Percentiles rank a stretch among this genome's conserved stretches.
Conservation (phyloP, 768 basidiomycete species). For the Ephemerocybe angulata region DNA sequence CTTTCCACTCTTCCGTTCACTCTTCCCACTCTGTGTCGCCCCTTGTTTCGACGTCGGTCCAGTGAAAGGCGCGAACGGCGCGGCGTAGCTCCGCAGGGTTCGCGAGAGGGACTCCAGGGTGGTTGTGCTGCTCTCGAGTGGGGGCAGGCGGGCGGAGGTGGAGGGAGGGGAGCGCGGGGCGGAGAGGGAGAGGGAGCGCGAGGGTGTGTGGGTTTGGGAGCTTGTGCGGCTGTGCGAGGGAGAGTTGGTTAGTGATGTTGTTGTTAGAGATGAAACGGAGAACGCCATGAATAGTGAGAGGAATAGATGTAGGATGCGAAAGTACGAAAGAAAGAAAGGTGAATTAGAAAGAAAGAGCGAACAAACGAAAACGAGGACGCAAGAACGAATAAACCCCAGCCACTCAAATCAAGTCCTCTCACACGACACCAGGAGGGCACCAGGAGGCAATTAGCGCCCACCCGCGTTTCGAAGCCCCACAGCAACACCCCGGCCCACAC, state of each 20-base stretch:
- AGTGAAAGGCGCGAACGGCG: background rate
- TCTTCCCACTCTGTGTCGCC: background rate
- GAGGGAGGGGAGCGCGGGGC: background rate
- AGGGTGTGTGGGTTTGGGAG: background rate
- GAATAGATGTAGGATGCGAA: background rate
- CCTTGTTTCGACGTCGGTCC: background rate
- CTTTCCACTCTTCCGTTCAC: background rate
- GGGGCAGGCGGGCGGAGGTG: background rate
- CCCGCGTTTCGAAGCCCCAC: no score
- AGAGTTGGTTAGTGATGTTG: background rate
- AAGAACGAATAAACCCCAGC: constrained; percentile 4
- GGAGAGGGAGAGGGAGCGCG: background rate
- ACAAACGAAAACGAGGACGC: background rate
- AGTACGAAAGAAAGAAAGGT: background rate
- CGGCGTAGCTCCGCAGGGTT: no score
- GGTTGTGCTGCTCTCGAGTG: background rate
- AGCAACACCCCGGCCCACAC: background rate
- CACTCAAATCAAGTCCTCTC: background rate
- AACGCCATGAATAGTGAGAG: background rate
- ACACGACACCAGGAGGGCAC: no score
- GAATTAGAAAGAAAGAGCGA: background rate
- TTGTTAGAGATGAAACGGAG: background rate
- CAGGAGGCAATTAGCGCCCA: no score
- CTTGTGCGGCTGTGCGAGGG: background rate
- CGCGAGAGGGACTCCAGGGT: no score